Base-by-base conservation (phyloP, 352 stramenopile genomes). In the Lagenidium giganteum region DNA sequence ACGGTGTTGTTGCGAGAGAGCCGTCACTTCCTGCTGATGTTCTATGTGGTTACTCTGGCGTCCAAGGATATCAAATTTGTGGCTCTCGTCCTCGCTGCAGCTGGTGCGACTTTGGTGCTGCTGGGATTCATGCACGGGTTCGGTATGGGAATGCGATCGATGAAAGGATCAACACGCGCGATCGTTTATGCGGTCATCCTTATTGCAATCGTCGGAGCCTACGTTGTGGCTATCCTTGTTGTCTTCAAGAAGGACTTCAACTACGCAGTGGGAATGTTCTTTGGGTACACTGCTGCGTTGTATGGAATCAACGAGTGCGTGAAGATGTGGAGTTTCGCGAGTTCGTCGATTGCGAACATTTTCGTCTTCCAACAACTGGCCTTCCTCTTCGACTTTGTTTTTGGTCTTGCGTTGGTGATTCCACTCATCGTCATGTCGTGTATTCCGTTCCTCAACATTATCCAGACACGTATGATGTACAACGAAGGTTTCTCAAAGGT, bases 391-490 rank as follows among this genome's bases (percentile, higher is more conserved):
- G 77, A 89, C 54, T 87, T 89, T 44, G 51, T 83, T n/a, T 86
- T 87, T 33, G 80, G 70, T 51, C 60, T 56, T 20, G 57, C 51
- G 22, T 64, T 87, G 67, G 66, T 87, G 32, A 64, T 89, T 27
- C 73, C 74, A 17, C 59, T 89, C 4, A 37, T 89, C 6, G 35
- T 89, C 2, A 63, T 89, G 61, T 87, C 73, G 31, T 67, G 67
- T 42, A 75, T 85, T 38, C 77, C 77, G 35, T 89, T 89, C 43
- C 56, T 89, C 37, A 87, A 87, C 47, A 42, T 89, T 20, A 86
- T 89, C 40, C 77, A 89, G 57, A 87, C 77, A 37, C 73, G 77
- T 47, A 89, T 89, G 77, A 89, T 89, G 77, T 89, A 89, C 64
- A 89, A 89, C 55, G 64, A 89, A 64, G 77, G 77, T 3, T 89